Percentiles rank a stretch among this genome's conserved stretches.
Evolutionary conservation across 352 stramenopile species (phyloP).

Genomic region (Pythium brachiatum): DNA sequence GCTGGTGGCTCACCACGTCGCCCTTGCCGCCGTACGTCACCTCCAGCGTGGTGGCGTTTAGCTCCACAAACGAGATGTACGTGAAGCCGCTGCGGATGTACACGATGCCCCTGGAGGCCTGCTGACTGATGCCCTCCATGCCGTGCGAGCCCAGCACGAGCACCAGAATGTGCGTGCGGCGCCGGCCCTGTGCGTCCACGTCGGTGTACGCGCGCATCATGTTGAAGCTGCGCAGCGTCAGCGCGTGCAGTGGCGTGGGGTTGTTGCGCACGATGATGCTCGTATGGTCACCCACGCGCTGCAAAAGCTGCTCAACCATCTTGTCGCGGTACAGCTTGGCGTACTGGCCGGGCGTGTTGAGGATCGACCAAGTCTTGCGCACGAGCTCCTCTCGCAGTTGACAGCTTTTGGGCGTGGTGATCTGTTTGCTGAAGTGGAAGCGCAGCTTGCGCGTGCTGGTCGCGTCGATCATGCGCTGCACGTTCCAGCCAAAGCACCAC

Average conservation of each 20-base stretch:
- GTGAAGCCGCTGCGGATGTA: slow-evolving; percentile 42
- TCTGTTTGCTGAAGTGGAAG: slow-evolving; percentile 42
- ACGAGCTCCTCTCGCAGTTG: slow-evolving; percentile 24
- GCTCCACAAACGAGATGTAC: slow-evolving; percentile 38
- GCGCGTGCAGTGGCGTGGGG: slow-evolving; percentile 11
- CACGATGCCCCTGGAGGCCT: slow-evolving; percentile 32
- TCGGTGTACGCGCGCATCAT: slow-evolving; percentile 39
- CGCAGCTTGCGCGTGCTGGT: slow-evolving; percentile 29
- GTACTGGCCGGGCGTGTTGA: slow-evolving; percentile 38
- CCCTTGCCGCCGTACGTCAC: slow-evolving; percentile 41
- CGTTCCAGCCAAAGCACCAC: slow-evolving; percentile 41
- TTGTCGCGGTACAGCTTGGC: slow-evolving; percentile 35
- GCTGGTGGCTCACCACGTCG: slow-evolving; percentile 35
- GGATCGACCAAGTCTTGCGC: slow-evolving; percentile 31
- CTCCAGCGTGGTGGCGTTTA: slow-evolving; percentile 22
- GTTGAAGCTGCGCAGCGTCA: slow-evolving; percentile 30
- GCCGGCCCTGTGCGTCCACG: slow-evolving; percentile 28
- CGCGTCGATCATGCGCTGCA: slow-evolving; percentile 29
- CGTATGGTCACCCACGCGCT: slow-evolving; percentile 36
- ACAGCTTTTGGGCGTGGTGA: slow-evolving; percentile 21
- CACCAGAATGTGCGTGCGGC: slow-evolving; percentile 29
- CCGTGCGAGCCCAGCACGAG: slow-evolving; percentile 30
- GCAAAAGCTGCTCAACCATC: slow-evolving; percentile 36
- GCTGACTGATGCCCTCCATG: slow-evolving; percentile 21
- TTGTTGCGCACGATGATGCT: slow-evolving; percentile 42